Evolutionary conservation across 2,329 filamentous ascomycete species (phyloP).

Genomic region (Colletotrichum graminicola): DNA sequence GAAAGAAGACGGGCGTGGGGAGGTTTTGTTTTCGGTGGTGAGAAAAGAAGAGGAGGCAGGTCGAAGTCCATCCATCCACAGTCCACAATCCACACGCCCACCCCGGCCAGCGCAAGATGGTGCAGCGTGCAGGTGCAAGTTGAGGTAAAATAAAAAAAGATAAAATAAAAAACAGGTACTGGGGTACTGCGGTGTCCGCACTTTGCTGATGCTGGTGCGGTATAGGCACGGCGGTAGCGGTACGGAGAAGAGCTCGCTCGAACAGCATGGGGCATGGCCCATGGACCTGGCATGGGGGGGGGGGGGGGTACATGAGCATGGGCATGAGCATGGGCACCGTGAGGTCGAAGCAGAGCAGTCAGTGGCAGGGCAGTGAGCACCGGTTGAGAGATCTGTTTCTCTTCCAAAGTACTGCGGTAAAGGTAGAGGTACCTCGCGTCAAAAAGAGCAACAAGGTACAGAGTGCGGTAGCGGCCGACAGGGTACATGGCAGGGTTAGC

Average conservation of each 20-base stretch:
- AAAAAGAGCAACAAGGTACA: neutral
- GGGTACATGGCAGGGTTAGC: conserved; percentile 34
- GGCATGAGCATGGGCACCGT: conserved; percentile 15
- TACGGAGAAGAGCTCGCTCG: conserved; percentile 26
- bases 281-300: conserved; percentile 1
- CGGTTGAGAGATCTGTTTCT: neutral
- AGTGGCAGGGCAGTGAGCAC: neutral
- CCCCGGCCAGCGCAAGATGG: conserved; percentile 36
- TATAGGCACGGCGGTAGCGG: conserved; percentile 24
- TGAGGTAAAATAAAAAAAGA: neutral
- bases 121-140: conserved; percentile 25
- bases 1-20: conserved; percentile 43
- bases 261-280: conserved; percentile 23
- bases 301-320: neutral
- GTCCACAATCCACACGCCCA: conserved; percentile 25
- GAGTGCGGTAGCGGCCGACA: neutral
- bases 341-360: conserved; percentile 21
- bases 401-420: neutral
- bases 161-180: conserved; percentile 22
- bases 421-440: conserved; percentile 1
- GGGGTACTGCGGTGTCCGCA: conserved; percentile 40
- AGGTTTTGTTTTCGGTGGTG: conserved; percentile 45
- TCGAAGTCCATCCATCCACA: conserved; percentile 37
- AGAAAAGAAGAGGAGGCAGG: conserved; percentile 44
- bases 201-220: conserved; percentile 18